These are phyloP conservation scores for Pleurozium schreberi DNA, from an alignment of 225 moss, liverwort and hornwort genomes.

Conservation along the genomic window DNA sequence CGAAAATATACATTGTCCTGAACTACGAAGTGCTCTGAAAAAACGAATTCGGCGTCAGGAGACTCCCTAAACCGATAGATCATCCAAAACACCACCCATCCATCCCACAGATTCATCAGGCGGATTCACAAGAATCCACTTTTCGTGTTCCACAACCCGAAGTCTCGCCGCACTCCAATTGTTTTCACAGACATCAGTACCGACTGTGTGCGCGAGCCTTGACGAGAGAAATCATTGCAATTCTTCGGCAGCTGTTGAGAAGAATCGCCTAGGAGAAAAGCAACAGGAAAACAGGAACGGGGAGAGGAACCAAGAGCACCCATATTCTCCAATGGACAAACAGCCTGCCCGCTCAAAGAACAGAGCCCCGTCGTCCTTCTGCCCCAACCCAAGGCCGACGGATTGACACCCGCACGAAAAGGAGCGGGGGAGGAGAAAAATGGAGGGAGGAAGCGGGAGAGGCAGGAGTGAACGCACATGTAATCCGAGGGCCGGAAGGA, in stretches of 20 bases:
- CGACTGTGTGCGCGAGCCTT: neutral
- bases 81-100: neutral
- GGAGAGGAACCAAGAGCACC: neutral
- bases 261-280: neutral
- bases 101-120: neutral
- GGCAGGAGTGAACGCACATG: constrained; percentile 16
- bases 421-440: neutral
- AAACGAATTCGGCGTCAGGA: neutral
- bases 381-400: neutral
- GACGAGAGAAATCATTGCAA: neutral
- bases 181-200: neutral
- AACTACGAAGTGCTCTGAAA: neutral
- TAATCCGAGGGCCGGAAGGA: constrained; percentile 63
- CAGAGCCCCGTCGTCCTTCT: neutral
- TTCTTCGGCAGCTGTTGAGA: neutral
- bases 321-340: neutral
- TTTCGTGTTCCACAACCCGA: neutral
- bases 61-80: neutral
- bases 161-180: neutral
- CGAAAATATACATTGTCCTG: neutral
- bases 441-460: too few species aligned
- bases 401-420: neutral
- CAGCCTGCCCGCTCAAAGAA: neutral
- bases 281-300: neutral
- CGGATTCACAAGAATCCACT: neutral